Conservation (phyloP, 805 yeast species). For the Scheffersomyces lignosus region DNA sequence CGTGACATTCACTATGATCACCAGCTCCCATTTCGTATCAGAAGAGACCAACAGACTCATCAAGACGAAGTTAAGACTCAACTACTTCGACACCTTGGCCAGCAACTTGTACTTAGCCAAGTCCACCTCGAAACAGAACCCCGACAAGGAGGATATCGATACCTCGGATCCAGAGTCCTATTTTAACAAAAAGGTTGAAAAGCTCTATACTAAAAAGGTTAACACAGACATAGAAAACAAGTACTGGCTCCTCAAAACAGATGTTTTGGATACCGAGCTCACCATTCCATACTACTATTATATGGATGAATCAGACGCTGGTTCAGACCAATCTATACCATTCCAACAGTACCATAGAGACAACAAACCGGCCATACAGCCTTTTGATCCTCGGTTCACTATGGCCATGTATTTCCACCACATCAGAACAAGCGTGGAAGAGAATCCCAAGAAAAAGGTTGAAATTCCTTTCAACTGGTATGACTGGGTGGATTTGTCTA, state of each 20-base stretch:
- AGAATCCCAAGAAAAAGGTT: slow-evolving; percentile 6
- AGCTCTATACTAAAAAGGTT: slow-evolving; percentile 13
- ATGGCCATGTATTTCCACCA: slow-evolving; percentile 19
- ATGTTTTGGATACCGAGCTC: slow-evolving; percentile 9
- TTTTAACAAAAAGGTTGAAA: slow-evolving; percentile 11
- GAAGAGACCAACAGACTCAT: neutral
- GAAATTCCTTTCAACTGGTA: slow-evolving; percentile 50
- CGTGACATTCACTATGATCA: slow-evolving; percentile 11
- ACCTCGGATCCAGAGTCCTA: slow-evolving; percentile 1
- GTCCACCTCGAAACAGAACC: no score
- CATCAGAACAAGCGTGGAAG: slow-evolving; percentile 4
- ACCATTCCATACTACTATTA: slow-evolving; percentile 5
- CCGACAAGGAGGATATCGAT: neutral
- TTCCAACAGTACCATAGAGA: slow-evolving; percentile 13
- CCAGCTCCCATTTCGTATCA: slow-evolving; percentile 2
- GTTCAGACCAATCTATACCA: neutral
- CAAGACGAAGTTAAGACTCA: slow-evolving; percentile 1
- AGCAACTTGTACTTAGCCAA: slow-evolving; percentile 8
- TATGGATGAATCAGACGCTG: neutral
- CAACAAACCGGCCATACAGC: slow-evolving; percentile 18
- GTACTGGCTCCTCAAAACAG: slow-evolving; percentile 14
- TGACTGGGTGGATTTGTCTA: slow-evolving; percentile 53
- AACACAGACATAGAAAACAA: slow-evolving; percentile 22
- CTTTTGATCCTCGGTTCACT: slow-evolving; percentile 29
- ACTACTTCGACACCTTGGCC: slow-evolving; percentile 15